A percentile compares a stretch with the other conserved stretches of the same genome.
These are phyloP conservation scores for Dactylis glomerata DNA, from an alignment of 176 grass and related monocot species.

Conservation along the genomic window DNA sequence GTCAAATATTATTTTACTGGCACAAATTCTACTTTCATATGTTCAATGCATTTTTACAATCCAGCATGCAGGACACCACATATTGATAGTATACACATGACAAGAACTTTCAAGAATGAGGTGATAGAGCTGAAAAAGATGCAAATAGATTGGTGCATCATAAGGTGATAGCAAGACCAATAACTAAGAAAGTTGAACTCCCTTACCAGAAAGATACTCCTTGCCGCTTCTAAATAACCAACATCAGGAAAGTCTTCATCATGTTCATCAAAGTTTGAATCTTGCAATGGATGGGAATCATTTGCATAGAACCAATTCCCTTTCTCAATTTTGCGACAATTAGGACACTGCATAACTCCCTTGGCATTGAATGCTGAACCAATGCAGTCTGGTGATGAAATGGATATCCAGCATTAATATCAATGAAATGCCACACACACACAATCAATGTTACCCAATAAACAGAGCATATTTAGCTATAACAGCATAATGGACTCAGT, in stretches of 20 bases:
- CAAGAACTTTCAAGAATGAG: not conserved
- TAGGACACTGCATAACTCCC: conserved; percentile 88
- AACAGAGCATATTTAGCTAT: not conserved
- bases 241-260: conserved; percentile 63
- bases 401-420: conserved; percentile 4
- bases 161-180: not conserved
- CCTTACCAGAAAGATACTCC: conserved; percentile 37
- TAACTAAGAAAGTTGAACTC: not conserved
- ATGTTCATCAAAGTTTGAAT: conserved; percentile 54
- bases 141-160: not conserved
- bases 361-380: conserved; percentile 94
- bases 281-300: conserved; percentile 32
- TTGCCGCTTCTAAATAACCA: conserved; percentile 44
- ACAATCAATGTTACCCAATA: not conserved
- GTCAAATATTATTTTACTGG: not conserved
- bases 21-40: too few species aligned
- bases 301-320: conserved; percentile 83
- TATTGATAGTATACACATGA: not conserved
- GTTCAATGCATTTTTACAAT: not conserved
- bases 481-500: not conserved
- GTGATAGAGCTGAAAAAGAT: not conserved
- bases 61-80: not conserved
- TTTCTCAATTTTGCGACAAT: conserved; percentile 72
- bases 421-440: conserved; percentile 3
- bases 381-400: conserved; percentile 81